Base-by-base conservation (phyloP, 148 eudicot genomes). In the Chenopodium album region DNA sequence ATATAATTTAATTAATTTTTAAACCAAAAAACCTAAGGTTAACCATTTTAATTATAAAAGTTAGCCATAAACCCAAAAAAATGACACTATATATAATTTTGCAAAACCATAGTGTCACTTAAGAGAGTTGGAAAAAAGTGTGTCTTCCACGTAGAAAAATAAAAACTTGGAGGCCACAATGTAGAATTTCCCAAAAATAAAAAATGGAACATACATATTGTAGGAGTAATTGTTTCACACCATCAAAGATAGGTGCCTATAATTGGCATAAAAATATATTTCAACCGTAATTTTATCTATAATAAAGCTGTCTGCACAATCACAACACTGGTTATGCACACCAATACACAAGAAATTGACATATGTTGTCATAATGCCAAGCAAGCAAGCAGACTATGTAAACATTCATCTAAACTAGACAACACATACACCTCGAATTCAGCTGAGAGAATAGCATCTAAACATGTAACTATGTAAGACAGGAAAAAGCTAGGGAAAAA, bases 351-450 rank as follows among this genome's bases (percentile, higher is more conserved):
- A 74, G 32, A 80, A 31, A 78, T 26, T 78, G 80, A 64, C 80
- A 67, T 66, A 67, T 50, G 73, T 77, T 44, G 54, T 77, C 79
- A 28, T 46, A 46, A 5, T 46, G 73, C 32, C 62, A 78, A 78
- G 47, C 74, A 67, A 78, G 29, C 74, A 67, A 78, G 46, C 29
- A 31, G 60, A 78, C 46, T 19, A 17, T 28, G 62, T 32, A 31
- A 41, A 12, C n/a, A 20, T 80, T 9, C n/a, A 31, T 82, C 82
- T 81, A 82, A 81, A 82, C 82, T 84, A 85, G 76, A 83, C 71
- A 80, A 62, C 29, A 73, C 20, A 52, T 81, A 77, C 86, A 82
- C 56, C 76, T 83, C 59, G 72, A 81, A 29, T 56, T 17, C 22
- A 66, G 85, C 31, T 73, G 76, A 59, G 59, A 76, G 59, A 76